Evolutionary conservation across 192 early-diverging fungal species (phyloP).

Genomic region (Mortierella hygrophila): DNA sequence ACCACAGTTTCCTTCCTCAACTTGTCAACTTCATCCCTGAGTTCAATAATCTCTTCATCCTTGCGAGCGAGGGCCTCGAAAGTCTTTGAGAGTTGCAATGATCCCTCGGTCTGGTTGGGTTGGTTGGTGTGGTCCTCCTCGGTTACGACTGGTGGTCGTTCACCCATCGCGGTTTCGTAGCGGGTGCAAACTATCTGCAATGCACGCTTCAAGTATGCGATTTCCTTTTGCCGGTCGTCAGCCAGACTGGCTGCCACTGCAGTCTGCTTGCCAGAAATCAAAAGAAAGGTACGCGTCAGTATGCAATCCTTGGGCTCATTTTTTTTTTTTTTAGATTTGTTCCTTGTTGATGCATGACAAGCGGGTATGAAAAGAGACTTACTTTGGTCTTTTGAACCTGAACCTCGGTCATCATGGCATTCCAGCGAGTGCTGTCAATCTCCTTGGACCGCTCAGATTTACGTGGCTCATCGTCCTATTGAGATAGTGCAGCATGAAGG

Average conservation of each 20-base stretch:
- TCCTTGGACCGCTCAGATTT: constrained; percentile 52
- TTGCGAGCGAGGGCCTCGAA: constrained; percentile 54
- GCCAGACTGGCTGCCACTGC: constrained; percentile 40
- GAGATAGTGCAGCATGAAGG: not conserved
- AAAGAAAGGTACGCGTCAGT: not conserved
- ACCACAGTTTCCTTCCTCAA: constrained; percentile 30
- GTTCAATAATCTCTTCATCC: constrained; percentile 52
- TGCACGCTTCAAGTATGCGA: constrained; percentile 45
- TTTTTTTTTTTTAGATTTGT: too few relatives aligned
- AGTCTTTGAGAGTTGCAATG: constrained; percentile 46
- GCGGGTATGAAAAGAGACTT: not conserved
- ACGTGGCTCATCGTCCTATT: constrained; percentile 53
- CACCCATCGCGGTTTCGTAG: constrained; percentile 52
- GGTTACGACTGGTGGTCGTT: constrained; percentile 32
- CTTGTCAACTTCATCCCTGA: constrained; percentile 33
- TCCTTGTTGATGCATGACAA: not conserved
- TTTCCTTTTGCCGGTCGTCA: constrained; percentile 45
- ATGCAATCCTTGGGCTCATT: too few relatives aligned
- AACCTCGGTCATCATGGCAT: constrained; percentile 51
- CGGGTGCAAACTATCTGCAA: constrained; percentile 52
- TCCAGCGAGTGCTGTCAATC: constrained; percentile 52
- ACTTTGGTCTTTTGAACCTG: constrained; percentile 53
- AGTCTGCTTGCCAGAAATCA: constrained; percentile 16
- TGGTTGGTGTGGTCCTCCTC: constrained; percentile 50
- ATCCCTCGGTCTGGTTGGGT: constrained; percentile 35